phyloP scores from a whole-genome alignment of 1,284 basidiomycete genomes.

The Ustilago loliicola region DNA sequence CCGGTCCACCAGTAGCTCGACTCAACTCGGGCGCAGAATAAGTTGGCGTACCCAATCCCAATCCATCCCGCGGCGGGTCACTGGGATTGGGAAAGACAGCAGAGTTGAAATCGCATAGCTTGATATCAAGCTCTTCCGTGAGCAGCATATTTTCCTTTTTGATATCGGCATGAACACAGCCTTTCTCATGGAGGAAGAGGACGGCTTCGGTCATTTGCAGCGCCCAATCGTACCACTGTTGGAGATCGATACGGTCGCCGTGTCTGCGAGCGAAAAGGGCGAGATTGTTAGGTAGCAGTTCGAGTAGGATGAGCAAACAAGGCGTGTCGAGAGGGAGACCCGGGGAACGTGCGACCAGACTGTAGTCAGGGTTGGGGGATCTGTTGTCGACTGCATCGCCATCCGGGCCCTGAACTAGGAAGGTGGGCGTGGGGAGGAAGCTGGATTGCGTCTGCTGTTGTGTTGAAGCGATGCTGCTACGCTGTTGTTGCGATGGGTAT shows the following conservation, averaged over 20 bases:
- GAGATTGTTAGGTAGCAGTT: slow-evolving; percentile 63
- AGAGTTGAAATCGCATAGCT: slow-evolving; percentile 69
- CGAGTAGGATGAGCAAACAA: slow-evolving; percentile 66
- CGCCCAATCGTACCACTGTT: slow-evolving; percentile 65
- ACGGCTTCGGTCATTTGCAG: slow-evolving; percentile 56
- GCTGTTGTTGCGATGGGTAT: neutral
- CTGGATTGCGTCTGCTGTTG: neutral
- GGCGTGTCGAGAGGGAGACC: slow-evolving; percentile 44
- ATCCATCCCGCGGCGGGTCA: slow-evolving; percentile 59
- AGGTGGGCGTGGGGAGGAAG: slow-evolving; percentile 20
- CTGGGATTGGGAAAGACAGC: slow-evolving; percentile 65
- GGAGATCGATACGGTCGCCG: slow-evolving; percentile 46
- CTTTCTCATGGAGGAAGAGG: slow-evolving; percentile 61
- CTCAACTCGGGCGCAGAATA: slow-evolving; percentile 68
- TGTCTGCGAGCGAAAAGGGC: slow-evolving; percentile 49
- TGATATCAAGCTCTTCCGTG: slow-evolving; percentile 57
- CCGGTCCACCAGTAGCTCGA: slow-evolving; percentile 42
- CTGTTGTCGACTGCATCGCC: slow-evolving; percentile 14
- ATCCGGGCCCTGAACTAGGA: slow-evolving; percentile 34
- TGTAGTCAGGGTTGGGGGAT: neutral
- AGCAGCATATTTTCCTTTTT: slow-evolving; percentile 69
- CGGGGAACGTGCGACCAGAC: neutral
- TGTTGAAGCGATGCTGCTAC: slow-evolving; percentile 14
- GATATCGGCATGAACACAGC: slow-evolving; percentile 67
- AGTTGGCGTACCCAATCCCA: slow-evolving; percentile 67